Evolutionary conservation across 2,329 filamentous ascomycete species (phyloP).

Genomic region (Zymoseptoria crescenta): DNA sequence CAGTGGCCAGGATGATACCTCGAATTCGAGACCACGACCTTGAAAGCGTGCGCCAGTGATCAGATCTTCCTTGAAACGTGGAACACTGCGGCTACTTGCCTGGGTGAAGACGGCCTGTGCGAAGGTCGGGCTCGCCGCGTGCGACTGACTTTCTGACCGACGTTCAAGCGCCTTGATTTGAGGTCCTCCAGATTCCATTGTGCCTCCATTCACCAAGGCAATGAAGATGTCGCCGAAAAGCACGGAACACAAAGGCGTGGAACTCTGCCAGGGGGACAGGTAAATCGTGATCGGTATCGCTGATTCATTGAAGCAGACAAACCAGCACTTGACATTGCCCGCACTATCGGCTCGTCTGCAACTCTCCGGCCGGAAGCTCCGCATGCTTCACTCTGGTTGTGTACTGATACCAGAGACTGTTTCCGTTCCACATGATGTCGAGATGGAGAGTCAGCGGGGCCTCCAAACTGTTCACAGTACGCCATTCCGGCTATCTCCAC

Average conservation of each 20-base stretch:
- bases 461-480: no score
- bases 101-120: background rate
- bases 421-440: background rate
- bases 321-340: background rate
- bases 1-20: background rate
- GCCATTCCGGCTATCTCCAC: no score
- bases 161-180: background rate
- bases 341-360: background rate
- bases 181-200: background rate
- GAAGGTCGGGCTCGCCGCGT: background rate
- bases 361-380: background rate
- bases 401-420: background rate
- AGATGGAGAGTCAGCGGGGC: no score
- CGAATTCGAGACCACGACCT: background rate
- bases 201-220: background rate
- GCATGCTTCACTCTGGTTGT: background rate
- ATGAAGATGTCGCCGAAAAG: background rate
- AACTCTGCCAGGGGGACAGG: background rate
- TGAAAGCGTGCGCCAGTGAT: background rate
- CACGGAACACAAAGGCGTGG: background rate
- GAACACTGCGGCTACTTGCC: background rate
- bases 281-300: background rate
- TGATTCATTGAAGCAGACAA: background rate
- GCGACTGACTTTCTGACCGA: background rate
- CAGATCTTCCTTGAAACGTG: background rate